Evolutionary conservation across 2,329 filamentous ascomycete species (phyloP).

Genomic region (Thyridium curvatum): DNA sequence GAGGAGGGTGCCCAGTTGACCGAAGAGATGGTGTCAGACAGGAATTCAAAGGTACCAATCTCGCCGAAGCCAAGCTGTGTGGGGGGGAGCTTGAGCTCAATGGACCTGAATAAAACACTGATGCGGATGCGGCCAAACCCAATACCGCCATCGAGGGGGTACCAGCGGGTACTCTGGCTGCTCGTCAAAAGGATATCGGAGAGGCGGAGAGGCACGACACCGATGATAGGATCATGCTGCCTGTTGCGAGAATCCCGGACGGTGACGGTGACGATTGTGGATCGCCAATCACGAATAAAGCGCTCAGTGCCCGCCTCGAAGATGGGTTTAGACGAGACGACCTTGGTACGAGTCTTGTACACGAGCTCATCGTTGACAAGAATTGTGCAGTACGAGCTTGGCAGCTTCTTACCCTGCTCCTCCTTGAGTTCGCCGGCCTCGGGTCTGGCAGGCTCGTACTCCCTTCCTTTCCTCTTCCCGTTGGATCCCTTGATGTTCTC

Average conservation of each 20-base stretch:
- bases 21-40: conserved; percentile 62
- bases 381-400: conserved; percentile 92
- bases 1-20: conserved; percentile 52
- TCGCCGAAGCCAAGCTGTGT: conserved; percentile 81
- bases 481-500: conserved; percentile 81
- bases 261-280: conserved; percentile 76
- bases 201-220: conserved; percentile 82
- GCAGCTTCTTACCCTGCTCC: conserved; percentile 72
- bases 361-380: conserved; percentile 79
- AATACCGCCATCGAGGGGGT: conserved; percentile 91
- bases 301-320: conserved; percentile 95
- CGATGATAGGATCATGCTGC: conserved; percentile 90
- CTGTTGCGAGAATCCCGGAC: conserved; percentile 85
- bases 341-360: conserved; percentile 93
- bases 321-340: conserved; percentile 88
- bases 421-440: conserved; percentile 80
- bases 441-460: conserved; percentile 82
- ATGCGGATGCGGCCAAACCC: conserved; percentile 87
- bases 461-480: conserved; percentile 74
- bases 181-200: conserved; percentile 82
- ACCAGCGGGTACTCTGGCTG: conserved; percentile 86
- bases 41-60: conserved; percentile 88
- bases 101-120: conserved; percentile 81
- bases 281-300: conserved; percentile 91
- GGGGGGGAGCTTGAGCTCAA: conserved; percentile 81